Percentiles rank a stretch among this genome's conserved stretches.
phyloP scores from a whole-genome alignment of 257 asterid species.

The Linaria vulgaris region DNA sequence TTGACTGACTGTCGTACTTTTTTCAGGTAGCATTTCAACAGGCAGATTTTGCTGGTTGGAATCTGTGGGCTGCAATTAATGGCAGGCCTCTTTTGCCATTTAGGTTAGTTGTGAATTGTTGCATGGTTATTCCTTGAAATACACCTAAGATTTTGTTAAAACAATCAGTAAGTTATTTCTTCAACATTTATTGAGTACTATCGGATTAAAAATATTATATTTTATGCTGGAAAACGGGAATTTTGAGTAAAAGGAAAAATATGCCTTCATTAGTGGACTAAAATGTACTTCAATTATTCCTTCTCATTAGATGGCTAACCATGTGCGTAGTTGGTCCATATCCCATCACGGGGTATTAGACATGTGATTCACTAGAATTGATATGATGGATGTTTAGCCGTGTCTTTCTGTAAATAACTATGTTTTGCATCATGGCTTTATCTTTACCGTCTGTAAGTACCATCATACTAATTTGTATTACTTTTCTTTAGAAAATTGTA shows the following conservation, averaged over 20 bases:
- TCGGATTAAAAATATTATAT: neutral
- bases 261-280: neutral
- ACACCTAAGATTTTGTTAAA: neutral
- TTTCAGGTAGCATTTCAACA: slow-evolving; percentile 93
- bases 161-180: neutral
- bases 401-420: neutral
- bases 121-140: neutral
- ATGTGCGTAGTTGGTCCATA: neutral
- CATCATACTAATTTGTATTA: neutral
- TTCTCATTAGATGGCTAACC: neutral
- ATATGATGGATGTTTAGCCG: slow-evolving; percentile 1
- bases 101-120: slow-evolving; percentile 49
- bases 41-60: slow-evolving; percentile 99
- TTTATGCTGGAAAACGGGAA: neutral
- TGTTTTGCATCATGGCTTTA: neutral
- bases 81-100: slow-evolving; percentile 86
- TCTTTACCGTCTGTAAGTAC: neutral
- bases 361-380: neutral
- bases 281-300: neutral
- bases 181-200: neutral
- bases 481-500: neutral
- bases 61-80: slow-evolving; percentile 96
- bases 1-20: neutral
- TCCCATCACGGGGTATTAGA: neutral
- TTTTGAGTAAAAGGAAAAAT: neutral